Base-by-base conservation (phyloP, 306 rosid species). In the Gillenia trifoliata region DNA sequence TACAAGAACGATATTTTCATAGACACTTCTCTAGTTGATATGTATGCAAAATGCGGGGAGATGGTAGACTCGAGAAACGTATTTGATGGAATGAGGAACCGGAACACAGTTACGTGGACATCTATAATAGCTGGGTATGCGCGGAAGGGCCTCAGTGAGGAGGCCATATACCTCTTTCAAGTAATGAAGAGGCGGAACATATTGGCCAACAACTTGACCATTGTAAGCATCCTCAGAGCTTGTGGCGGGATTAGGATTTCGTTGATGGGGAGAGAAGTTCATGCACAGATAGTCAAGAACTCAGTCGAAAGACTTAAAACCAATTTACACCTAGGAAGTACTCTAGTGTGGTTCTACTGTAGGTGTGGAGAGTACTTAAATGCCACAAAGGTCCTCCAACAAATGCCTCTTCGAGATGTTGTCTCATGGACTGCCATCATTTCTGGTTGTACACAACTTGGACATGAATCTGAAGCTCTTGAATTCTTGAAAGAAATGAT, bases 381-480 rank as follows among this genome's bases (percentile, higher is more conserved):
- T 52, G 98, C 98, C 74, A 76, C 80, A 23, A 84, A 86, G 76
- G 94, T 88, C 68, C 91, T 91, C 73, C 88, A 82, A 26, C 85
- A 86, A 71, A 86, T 87, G 96, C 97, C 96, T 40, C 76, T 72
- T 19, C 85, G 89, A 72, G 97, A 94, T 68, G 98, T 90, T 50
- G 92, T 91, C 72, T 87, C 97, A 1, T 94, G 97, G 97, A 91
- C 98, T 59, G 96, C 98, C 77, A 88, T 94, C 63, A 94, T 94
- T 73, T 94, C 98, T 1, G 98, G 96, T 15, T 82, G 89, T 78
- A 81, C 90, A 47, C 79, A 40, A 75, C 89, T 85, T 2, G 93
- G 97, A 15, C 88, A 79, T 49, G 97, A 87, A 79, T 61, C 85
- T 3, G 93, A 94, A 81, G 97, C 97, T 60, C 83, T 94, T 19